Evolutionary conservation across 257 asterid genomes (phyloP).

Genomic region (Craterostigma plantagineum): DNA sequence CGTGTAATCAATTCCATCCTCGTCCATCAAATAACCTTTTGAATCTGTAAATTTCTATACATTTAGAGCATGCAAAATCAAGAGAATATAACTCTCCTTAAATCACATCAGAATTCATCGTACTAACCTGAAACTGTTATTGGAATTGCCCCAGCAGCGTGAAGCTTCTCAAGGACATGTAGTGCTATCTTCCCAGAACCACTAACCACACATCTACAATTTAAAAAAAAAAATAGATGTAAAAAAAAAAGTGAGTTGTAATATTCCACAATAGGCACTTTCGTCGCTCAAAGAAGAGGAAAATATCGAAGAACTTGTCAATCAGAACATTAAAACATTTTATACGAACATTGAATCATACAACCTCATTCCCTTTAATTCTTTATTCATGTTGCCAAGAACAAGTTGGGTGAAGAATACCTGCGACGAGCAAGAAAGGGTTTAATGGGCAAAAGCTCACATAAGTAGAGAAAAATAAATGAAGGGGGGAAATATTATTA

Average conservation of each 20-base stretch:
- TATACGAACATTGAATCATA: conserved; percentile 3
- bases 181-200: conserved; percentile 96
- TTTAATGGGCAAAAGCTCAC: no score
- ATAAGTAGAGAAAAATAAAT: conserved; percentile 5
- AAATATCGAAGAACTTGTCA: no score
- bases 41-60: no score
- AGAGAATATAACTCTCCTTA: no score
- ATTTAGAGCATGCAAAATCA: no score
- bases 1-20: conserved; percentile 91
- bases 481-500: conserved; percentile 15
- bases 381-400: conserved; percentile 97
- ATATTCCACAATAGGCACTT: no score
- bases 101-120: no score
- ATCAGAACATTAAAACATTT: no score
- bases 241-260: not conserved
- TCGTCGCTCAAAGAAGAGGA: no score
- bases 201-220: conserved; percentile 82
- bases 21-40: conserved; percentile 92
- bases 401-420: conserved; percentile 91
- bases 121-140: conserved; percentile 83
- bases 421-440: conserved; percentile 26
- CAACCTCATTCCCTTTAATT: conserved; percentile 91
- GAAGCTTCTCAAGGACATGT: conserved; percentile 96
- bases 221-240: conserved; percentile 1
- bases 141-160: conserved; percentile 81